phyloP scores from a whole-genome alignment of 2,329 filamentous ascomycete species.

The Chaetomiaceae sp. region DNA sequence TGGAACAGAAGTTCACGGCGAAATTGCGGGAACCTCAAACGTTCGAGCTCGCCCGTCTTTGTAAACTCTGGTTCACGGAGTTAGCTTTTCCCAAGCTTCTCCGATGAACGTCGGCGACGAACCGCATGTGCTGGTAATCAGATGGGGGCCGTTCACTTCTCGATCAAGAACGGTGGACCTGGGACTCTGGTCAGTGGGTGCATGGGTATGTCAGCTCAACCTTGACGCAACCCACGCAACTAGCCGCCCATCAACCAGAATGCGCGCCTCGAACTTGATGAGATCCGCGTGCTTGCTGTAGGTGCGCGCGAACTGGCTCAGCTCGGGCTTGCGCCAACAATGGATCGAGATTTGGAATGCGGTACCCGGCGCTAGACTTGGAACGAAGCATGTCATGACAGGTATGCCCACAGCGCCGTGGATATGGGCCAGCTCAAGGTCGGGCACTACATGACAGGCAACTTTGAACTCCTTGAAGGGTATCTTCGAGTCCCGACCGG shows the following conservation, averaged over 20 bases:
- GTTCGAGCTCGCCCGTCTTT: conserved; percentile 54
- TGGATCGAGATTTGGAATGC: conserved; percentile 72
- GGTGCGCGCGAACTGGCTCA: conserved; percentile 53
- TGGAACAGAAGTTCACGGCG: conserved; percentile 65
- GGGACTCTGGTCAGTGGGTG: conserved; percentile 7
- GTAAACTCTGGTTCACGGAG: conserved; percentile 40
- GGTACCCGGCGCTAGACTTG: conserved; percentile 54
- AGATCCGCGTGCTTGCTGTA: conserved; percentile 54
- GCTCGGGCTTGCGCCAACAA: conserved; percentile 61
- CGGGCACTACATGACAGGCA: conserved; percentile 64
- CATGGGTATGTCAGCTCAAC: background rate
- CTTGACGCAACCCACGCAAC: conserved; percentile 45
- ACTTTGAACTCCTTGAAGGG: conserved; percentile 82
- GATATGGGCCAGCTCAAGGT: conserved; percentile 49
- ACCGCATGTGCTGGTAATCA: conserved; percentile 46
- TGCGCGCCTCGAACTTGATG: conserved; percentile 59
- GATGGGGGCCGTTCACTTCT: conserved; percentile 46
- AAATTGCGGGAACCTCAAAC: conserved; percentile 69
- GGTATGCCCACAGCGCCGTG: conserved; percentile 52
- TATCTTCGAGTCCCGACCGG: conserved; percentile 51
- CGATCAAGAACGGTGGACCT: conserved; percentile 55
- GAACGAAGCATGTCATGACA: conserved; percentile 66
- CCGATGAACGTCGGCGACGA: conserved; percentile 6
- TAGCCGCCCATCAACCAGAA: conserved; percentile 64
- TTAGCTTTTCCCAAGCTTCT: background rate